Conservation (phyloP, 1,139 yeast genomes). For the Geotrichum restrictum region DNA sequence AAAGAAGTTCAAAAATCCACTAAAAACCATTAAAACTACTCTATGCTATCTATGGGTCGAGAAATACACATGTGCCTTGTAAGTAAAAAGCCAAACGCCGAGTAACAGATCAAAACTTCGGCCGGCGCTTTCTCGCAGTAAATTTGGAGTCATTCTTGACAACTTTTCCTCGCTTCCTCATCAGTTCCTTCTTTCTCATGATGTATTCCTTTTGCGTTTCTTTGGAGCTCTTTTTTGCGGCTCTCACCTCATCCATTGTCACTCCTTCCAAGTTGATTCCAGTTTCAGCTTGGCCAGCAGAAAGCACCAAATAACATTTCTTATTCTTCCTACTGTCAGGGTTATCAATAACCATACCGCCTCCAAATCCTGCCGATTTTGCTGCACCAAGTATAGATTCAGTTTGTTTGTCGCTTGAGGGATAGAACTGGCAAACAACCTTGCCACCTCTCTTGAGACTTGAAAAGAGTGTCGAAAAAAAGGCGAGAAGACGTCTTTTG, state of each 20-base stretch:
- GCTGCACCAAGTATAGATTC: conserved; percentile 78
- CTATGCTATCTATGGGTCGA: too few species aligned
- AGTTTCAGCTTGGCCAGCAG: conserved; percentile 73
- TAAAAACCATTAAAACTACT: too few species aligned
- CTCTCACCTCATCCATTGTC: conserved; percentile 60
- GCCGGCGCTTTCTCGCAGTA: conserved; percentile 89
- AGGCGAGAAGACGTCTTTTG: conserved; percentile 70
- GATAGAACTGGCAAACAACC: conserved; percentile 95
- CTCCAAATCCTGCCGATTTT: conserved; percentile 91
- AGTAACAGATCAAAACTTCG: conserved; percentile 52
- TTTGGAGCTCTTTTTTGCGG: conserved; percentile 50
- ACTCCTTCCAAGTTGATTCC: conserved; percentile 74
- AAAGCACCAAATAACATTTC: conserved; percentile 82
- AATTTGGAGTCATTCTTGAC: conserved; percentile 90
- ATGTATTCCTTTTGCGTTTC: conserved; percentile 74
- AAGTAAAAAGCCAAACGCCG: neutral
- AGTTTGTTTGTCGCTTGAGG: conserved; percentile 80
- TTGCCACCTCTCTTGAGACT: conserved; percentile 89
- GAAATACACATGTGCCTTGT: neutral
- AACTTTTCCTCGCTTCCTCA: conserved; percentile 83
- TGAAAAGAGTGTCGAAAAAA: conserved; percentile 85
- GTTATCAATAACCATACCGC: conserved; percentile 90
- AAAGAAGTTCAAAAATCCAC: too few species aligned
- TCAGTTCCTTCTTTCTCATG: conserved; percentile 84
- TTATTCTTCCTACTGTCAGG: conserved; percentile 89